These are phyloP conservation scores for Dendrobium chrysotoxum DNA, from an alignment of 106 monocot genomes.

Conservation along the genomic window DNA sequence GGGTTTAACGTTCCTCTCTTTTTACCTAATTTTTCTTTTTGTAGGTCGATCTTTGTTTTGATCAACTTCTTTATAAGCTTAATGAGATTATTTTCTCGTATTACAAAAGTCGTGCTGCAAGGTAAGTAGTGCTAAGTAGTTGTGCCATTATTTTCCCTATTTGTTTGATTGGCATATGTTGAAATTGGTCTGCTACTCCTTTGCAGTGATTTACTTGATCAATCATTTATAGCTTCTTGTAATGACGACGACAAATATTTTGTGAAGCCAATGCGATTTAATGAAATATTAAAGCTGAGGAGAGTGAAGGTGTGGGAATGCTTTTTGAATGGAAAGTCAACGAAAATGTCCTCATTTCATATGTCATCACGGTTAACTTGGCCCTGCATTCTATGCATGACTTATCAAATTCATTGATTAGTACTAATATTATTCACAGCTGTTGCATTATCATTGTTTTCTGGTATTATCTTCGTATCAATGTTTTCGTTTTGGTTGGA, in stretches of 20 bases:
- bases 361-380: background rate
- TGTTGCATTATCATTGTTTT: background rate
- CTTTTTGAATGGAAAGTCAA: background rate
- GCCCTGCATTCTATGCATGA: background rate
- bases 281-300: constrained; percentile 72
- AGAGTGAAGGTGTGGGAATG: constrained; percentile 65
- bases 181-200: background rate
- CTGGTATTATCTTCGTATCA: background rate
- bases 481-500: background rate
- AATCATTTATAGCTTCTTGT: constrained; percentile 52
- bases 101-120: constrained; percentile 84
- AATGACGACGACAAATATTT: constrained; percentile 66
- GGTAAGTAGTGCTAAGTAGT: constrained; percentile 39
- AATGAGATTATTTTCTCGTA: constrained; percentile 84
- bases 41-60: constrained; percentile 95
- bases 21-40: background rate
- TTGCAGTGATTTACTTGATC: constrained; percentile 79
- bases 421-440: background rate
- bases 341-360: background rate
- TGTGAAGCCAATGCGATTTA: constrained; percentile 53
- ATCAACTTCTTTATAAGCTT: constrained; percentile 81
- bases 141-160: background rate
- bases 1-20: background rate
- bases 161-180: background rate
- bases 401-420: background rate